These are phyloP conservation scores for Obelidium mucronatum DNA, from an alignment of 192 early-diverging fungal genomes.

Conservation along the genomic window DNA sequence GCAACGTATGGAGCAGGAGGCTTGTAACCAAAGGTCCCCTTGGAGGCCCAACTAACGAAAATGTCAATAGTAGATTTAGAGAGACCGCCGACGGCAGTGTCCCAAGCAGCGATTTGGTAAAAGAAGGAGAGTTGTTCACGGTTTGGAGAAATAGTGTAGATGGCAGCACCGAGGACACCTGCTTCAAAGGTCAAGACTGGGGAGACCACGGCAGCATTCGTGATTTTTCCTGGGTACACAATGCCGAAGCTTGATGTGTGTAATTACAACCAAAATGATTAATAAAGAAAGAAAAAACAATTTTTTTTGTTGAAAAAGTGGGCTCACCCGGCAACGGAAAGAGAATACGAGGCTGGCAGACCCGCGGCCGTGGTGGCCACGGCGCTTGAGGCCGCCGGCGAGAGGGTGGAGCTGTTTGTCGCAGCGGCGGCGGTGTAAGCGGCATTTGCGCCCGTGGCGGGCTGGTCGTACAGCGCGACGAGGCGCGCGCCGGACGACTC, in stretches of 20 bases:
- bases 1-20: background rate
- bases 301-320: too few species aligned
- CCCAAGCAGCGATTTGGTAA: slow-evolving; percentile 11
- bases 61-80: background rate
- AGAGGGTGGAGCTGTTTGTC: background rate
- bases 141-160: background rate
- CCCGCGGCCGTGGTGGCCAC: background rate
- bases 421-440: background rate
- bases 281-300: too few species aligned
- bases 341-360: background rate
- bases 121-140: too few species aligned
- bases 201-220: too few species aligned
- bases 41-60: slow-evolving; percentile 1
- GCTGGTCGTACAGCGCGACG: slow-evolving; percentile 26
- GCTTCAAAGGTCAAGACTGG: background rate
- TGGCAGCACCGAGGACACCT: background rate
- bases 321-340: too few species aligned
- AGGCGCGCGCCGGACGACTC: slow-evolving; percentile 5
- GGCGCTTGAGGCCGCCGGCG: background rate
- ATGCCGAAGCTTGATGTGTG: background rate
- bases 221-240: background rate
- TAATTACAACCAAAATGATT: too few species aligned
- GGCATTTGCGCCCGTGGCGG: background rate
- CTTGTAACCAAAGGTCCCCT: background rate
- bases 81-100: background rate